Evolutionary conservation across 331 rosid species (phyloP).

Genomic region (Rhamnella rubrinervis): DNA sequence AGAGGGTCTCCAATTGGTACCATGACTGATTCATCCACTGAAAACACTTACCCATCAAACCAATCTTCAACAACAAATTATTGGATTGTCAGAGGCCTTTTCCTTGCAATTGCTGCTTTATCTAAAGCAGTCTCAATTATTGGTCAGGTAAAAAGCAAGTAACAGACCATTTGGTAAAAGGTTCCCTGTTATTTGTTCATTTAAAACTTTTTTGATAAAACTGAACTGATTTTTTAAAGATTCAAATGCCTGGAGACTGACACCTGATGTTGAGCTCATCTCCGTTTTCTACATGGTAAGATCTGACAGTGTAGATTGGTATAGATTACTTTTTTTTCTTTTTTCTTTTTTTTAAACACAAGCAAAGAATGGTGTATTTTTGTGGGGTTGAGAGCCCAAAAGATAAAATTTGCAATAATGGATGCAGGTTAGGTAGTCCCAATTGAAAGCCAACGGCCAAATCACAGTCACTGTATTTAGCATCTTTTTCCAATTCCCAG

Average conservation of each 20-base stretch:
- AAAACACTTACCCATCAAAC: slow-evolving; percentile 4
- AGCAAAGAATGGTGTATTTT: too few relatives aligned
- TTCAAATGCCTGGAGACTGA: slow-evolving; percentile 55
- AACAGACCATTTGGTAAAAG: neutral
- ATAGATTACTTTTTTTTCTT: too few relatives aligned
- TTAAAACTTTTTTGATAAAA: neutral
- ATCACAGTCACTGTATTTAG: too few relatives aligned
- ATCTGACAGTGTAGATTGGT: too few relatives aligned
- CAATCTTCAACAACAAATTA: slow-evolving; percentile 24
- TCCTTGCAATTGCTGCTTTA: slow-evolving; percentile 42
- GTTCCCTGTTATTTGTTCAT: neutral
- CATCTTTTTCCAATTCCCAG: too few relatives aligned
- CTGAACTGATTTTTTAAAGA: slow-evolving; percentile 32
- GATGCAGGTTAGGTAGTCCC: too few relatives aligned
- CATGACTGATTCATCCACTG: neutral
- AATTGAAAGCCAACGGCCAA: too few relatives aligned
- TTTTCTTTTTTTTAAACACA: too few relatives aligned
- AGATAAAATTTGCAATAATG: too few relatives aligned
- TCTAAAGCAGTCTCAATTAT: slow-evolving; percentile 46
- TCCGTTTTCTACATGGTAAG: slow-evolving; percentile 62
- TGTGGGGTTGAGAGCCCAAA: too few relatives aligned
- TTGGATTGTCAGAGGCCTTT: slow-evolving; percentile 58
- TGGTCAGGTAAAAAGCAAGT: slow-evolving; percentile 42
- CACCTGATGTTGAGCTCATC: slow-evolving; percentile 43
- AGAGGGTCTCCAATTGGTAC: slow-evolving; percentile 45